Conservation (phyloP, 2,329 filamentous ascomycete genomes). For the Cladophialophora psammophila region DNA sequence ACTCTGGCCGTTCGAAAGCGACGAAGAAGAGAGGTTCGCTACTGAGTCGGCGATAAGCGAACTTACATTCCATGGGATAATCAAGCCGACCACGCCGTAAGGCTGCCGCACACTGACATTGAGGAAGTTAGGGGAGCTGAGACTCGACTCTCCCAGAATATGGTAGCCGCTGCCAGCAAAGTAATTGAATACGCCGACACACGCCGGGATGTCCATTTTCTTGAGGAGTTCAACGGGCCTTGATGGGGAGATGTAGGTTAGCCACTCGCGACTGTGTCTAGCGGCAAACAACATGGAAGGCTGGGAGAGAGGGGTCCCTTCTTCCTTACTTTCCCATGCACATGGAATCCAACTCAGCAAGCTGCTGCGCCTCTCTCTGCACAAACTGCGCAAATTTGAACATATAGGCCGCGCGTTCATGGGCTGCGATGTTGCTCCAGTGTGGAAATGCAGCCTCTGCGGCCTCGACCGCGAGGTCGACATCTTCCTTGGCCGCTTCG, state of each 20-base stretch:
- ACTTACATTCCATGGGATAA: slow-evolving; percentile 54
- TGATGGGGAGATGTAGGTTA: neutral
- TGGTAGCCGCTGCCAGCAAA: slow-evolving; percentile 37
- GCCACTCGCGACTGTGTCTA: neutral
- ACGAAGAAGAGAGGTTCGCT: neutral
- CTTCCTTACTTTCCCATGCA: slow-evolving; percentile 45
- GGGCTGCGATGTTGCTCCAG: slow-evolving; percentile 49
- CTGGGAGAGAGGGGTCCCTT: no score
- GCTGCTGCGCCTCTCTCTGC: slow-evolving; percentile 39
- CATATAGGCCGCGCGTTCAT: slow-evolving; percentile 47
- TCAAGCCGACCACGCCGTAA: slow-evolving; percentile 44
- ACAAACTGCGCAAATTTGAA: slow-evolving; percentile 53
- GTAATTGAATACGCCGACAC: slow-evolving; percentile 30
- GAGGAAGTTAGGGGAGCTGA: slow-evolving; percentile 35
- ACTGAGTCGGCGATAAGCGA: slow-evolving; percentile 45
- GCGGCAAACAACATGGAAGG: no score
- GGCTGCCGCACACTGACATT: slow-evolving; percentile 41
- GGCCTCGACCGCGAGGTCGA: slow-evolving; percentile 46
- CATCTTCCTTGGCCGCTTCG: slow-evolving; percentile 44
- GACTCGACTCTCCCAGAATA: slow-evolving; percentile 31
- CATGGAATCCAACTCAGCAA: slow-evolving; percentile 46
- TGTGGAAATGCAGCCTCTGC: slow-evolving; percentile 48
- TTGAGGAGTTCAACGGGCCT: slow-evolving; percentile 24
- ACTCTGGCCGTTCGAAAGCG: no score
- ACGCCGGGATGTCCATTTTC: slow-evolving; percentile 27